phyloP scores from a whole-genome alignment of 495 filamentous ascomycete genomes.

The Tuber calosporum region DNA sequence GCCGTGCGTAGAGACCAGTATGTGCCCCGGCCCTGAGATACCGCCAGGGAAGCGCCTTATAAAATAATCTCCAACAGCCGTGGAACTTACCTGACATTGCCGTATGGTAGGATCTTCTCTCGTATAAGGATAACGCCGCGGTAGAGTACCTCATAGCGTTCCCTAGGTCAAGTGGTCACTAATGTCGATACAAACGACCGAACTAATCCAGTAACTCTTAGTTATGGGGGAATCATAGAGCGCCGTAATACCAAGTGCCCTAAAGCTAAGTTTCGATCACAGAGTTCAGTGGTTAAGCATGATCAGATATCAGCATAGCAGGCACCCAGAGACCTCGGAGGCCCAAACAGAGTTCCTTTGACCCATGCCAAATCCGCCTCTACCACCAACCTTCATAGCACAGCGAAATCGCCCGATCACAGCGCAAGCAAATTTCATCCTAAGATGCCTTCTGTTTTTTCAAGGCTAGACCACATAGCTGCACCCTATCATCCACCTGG shows the following conservation, averaged over 20 bases:
- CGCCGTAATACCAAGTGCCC: background rate
- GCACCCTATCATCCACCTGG: background rate
- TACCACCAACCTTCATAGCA: background rate
- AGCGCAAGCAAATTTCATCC: background rate
- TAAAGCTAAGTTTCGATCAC: background rate
- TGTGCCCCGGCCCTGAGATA: background rate
- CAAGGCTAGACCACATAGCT: background rate
- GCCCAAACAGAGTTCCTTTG: background rate
- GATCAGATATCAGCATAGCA: background rate
- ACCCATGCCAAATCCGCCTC: background rate
- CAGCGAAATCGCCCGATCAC: background rate
- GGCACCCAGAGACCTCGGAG: background rate
- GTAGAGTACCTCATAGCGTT: background rate
- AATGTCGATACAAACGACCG: background rate
- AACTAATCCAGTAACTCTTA: background rate
- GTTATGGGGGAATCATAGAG: background rate
- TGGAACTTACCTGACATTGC: background rate
- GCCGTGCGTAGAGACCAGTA: background rate
- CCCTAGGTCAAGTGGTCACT: background rate
- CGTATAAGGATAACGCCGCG: background rate
- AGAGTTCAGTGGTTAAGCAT: background rate
- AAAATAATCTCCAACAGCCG: background rate
- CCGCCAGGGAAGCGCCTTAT: background rate
- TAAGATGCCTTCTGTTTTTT: background rate
- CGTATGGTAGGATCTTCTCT: background rate